Percentiles rank a stretch among this genome's conserved stretches.
Conservation (phyloP, 2,329 filamentous ascomycete genomes). For the Fusarium anthophilum region DNA sequence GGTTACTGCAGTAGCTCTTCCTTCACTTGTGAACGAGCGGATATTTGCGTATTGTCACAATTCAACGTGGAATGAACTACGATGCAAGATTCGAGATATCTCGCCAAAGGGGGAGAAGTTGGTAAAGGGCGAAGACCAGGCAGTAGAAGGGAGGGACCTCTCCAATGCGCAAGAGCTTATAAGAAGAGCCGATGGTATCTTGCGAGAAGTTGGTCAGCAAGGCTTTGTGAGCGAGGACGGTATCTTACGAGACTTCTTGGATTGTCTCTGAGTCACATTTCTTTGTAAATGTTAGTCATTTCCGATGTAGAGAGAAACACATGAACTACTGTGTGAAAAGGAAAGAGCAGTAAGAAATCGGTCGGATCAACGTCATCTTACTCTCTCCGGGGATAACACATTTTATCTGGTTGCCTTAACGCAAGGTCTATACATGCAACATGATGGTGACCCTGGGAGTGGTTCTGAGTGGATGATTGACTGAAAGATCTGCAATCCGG, state of each 20-base stretch:
- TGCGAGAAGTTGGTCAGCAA: not conserved
- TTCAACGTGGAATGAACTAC: not conserved
- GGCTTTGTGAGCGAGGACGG: not conserved
- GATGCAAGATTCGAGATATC: not conserved
- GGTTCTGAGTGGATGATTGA: not conserved
- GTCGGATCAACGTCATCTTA: not conserved
- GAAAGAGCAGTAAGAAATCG: not conserved
- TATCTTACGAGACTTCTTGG: not conserved
- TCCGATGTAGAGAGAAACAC: not conserved
- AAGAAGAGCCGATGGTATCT: not conserved
- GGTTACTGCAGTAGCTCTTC: not conserved
- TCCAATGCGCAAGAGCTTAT: not conserved
- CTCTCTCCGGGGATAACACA: accelerated
- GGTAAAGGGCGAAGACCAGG: not conserved
- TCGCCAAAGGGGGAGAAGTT: not conserved
- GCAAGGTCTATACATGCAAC: not conserved
- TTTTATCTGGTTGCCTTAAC: not conserved
- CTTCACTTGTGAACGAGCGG: not conserved
- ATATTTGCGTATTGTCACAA: not conserved
- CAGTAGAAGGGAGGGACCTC: not conserved
- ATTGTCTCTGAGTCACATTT: not conserved
- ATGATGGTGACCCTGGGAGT: not conserved
- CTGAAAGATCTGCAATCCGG: not conserved
- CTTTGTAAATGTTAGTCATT: not conserved
- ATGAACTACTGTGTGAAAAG: too few relatives aligned